phyloP scores from a whole-genome alignment of 2,329 filamentous ascomycete species.

The Verticillium klebahnii region DNA sequence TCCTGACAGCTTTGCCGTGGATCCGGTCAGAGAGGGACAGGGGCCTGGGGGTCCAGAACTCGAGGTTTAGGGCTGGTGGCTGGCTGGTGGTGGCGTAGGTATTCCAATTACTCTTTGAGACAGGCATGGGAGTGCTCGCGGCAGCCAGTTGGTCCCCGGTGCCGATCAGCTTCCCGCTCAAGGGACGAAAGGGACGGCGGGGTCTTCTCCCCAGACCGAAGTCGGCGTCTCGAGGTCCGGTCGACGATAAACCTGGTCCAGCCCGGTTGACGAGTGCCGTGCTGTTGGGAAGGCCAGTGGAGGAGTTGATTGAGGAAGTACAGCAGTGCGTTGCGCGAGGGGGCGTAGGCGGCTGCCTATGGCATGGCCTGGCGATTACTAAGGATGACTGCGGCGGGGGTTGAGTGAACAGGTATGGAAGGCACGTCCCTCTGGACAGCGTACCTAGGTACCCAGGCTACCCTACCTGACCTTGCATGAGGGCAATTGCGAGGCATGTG shows the following conservation, averaged over 20 bases:
- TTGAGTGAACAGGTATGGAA: background rate
- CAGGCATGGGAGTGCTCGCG: background rate
- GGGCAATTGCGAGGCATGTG: no score
- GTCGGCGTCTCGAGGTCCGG: background rate
- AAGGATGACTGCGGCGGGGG: background rate
- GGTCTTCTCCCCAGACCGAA: background rate
- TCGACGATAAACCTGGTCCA: background rate
- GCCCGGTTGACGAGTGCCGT: no score
- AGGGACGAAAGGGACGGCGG: background rate
- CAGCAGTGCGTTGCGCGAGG: no score
- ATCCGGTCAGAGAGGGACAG: background rate
- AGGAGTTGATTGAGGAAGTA: no score
- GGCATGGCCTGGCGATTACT: background rate
- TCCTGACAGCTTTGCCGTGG: background rate
- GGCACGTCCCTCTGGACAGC: background rate
- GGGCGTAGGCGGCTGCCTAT: background rate
- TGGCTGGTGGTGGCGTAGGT: background rate
- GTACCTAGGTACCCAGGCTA: no score
- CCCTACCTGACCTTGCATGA: no score
- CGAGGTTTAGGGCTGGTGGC: background rate
- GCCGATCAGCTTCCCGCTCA: background rate
- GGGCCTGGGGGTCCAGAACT: background rate
- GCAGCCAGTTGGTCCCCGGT: background rate
- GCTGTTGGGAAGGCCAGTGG: no score
- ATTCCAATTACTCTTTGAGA: background rate